These are phyloP conservation scores for Daldinia loculata DNA, from an alignment of 495 filamentous ascomycete genomes.

Conservation along the genomic window DNA sequence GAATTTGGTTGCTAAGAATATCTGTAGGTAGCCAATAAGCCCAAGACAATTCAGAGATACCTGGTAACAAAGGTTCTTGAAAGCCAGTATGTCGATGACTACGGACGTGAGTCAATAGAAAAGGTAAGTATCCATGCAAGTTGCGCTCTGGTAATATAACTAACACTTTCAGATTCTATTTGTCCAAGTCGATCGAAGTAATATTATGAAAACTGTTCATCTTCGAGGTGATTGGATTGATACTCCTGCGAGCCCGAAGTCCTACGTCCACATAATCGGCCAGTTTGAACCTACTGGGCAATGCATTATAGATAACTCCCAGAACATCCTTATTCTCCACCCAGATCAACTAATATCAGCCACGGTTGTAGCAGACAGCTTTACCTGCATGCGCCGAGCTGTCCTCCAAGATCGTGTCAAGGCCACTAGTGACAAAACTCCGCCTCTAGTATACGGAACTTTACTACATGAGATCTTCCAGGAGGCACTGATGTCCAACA, in stretches of 20 bases:
- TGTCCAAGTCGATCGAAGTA: slow-evolving; percentile 77
- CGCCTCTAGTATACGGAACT: slow-evolving; percentile 85
- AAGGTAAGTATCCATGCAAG: slow-evolving; percentile 63
- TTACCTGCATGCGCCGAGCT: slow-evolving; percentile 85
- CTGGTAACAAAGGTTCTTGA: slow-evolving; percentile 75
- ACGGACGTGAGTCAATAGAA: slow-evolving; percentile 69
- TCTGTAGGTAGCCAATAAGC: slow-evolving; percentile 61
- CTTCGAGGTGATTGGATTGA: slow-evolving; percentile 87
- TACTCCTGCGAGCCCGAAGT: slow-evolving; percentile 74
- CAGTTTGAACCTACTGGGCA: slow-evolving; percentile 71
- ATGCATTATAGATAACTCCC: slow-evolving; percentile 75
- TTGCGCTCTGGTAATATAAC: slow-evolving; percentile 1
- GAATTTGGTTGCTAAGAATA: slow-evolving; percentile 55
- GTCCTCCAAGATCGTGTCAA: slow-evolving; percentile 95
- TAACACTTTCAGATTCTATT: slow-evolving; percentile 68
- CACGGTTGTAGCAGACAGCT: slow-evolving; percentile 92
- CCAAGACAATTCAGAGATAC: slow-evolving; percentile 82
- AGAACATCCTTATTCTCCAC: slow-evolving; percentile 90
- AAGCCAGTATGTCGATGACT: slow-evolving; percentile 67
- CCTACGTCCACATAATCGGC: slow-evolving; percentile 88
- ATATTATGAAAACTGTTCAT: slow-evolving; percentile 70
- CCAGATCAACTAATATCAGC: slow-evolving; percentile 95
- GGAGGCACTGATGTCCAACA: slow-evolving; percentile 82
- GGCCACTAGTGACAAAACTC: slow-evolving; percentile 77
- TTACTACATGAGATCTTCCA: slow-evolving; percentile 96